Conservation (phyloP, 2,329 filamentous ascomycete genomes). For the Penicillium corylophilum region DNA sequence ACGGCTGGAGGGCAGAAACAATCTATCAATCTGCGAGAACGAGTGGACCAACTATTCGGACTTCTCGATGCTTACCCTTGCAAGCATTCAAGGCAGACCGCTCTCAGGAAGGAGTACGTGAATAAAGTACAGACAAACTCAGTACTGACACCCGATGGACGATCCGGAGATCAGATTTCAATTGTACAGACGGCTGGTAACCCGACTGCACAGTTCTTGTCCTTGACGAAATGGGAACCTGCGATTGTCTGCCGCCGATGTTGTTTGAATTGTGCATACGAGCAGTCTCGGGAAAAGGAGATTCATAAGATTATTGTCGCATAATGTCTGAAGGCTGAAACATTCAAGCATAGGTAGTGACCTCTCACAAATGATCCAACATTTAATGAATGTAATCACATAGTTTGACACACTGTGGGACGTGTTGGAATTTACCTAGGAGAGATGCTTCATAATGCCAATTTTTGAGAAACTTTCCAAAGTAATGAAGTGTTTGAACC, state of each 20-base stretch:
- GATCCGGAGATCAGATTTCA: not conserved
- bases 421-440: too few relatives aligned
- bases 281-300: conserved; percentile 2
- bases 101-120: not conserved
- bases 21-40: not conserved
- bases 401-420: too few relatives aligned
- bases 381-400: too few relatives aligned
- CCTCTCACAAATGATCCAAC: too few relatives aligned
- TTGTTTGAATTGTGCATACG: conserved; percentile 3
- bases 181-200: not conserved
- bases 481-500: not conserved
- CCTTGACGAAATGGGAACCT: not conserved
- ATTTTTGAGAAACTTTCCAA: too few relatives aligned
- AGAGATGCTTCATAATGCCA: too few relatives aligned
- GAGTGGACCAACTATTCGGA: not conserved
- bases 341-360: too few relatives aligned
- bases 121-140: not conserved
- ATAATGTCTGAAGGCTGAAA: not conserved
- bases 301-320: conserved; percentile 1
- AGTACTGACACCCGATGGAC: not conserved
- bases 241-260: not conserved
- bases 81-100: not conserved
- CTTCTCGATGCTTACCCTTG: not conserved
- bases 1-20: not conserved
- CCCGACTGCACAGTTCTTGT: not conserved